Evolutionary conservation across 768 basidiomycete genomes (phyloP).

Genomic region (Heimioporus sp.): DNA sequence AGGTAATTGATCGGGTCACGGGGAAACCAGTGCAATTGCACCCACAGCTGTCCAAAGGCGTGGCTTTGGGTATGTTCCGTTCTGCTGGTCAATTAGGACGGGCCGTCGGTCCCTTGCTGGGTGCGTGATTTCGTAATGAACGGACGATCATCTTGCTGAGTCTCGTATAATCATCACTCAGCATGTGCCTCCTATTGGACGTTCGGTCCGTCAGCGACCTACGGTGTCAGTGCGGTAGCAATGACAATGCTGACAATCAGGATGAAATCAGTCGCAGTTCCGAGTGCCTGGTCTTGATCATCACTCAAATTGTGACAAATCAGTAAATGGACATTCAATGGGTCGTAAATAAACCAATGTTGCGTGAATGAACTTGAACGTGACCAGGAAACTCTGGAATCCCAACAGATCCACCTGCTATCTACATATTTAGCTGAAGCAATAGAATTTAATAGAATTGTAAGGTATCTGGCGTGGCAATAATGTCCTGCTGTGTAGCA

Average conservation of each 20-base stretch:
- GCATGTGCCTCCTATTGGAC: conserved; percentile 90
- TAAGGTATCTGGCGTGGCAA: conserved; percentile 22
- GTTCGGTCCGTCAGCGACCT: conserved; percentile 79
- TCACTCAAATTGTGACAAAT: conserved; percentile 3
- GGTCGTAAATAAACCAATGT: background rate
- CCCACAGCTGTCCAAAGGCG: conserved; percentile 76
- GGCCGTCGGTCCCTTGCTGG: conserved; percentile 89
- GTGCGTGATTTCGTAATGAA: conserved; percentile 39
- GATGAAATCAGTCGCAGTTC: conserved; percentile 49
- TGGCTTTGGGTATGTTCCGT: conserved; percentile 81
- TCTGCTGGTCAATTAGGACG: conserved; percentile 94
- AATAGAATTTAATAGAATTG: conserved; percentile 26
- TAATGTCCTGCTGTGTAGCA: conserved; percentile 4
- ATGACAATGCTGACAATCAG: conserved; percentile 58
- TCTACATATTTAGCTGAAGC: conserved; percentile 30
- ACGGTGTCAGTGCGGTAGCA: conserved; percentile 56
- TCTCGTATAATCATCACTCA: conserved; percentile 26
- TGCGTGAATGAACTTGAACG: conserved; percentile 12
- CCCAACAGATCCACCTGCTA: conserved; percentile 19
- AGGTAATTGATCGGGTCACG: conserved; percentile 54
- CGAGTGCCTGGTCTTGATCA: conserved; percentile 10
- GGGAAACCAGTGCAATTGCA: conserved; percentile 55
- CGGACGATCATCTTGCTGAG: conserved; percentile 5
- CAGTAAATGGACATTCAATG: background rate
- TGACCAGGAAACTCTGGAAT: conserved; percentile 2